Evolutionary conservation across 2,329 filamentous ascomycete species (phyloP).

Genomic region (Fusarium proliferatum): DNA sequence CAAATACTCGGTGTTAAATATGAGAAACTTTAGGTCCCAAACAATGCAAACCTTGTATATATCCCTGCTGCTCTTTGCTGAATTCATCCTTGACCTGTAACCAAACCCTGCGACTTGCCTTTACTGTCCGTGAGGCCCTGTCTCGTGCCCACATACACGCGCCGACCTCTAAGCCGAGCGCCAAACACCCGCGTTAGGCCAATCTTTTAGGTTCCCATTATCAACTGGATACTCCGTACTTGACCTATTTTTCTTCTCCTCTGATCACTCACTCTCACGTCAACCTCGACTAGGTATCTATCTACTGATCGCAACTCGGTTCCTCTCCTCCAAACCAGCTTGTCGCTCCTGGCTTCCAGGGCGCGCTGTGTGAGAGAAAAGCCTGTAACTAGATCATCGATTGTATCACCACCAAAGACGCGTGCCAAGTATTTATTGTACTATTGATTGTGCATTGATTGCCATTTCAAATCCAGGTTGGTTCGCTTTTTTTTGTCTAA

Average conservation of each 20-base stretch:
- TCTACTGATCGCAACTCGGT: conserved; percentile 22
- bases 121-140: conserved; percentile 23
- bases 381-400: conserved; percentile 24
- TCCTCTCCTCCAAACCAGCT: conserved; percentile 39
- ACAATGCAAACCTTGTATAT: conserved; percentile 13
- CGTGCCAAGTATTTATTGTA: conserved; percentile 33
- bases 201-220: conserved; percentile 25
- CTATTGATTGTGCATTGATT: conserved; percentile 27
- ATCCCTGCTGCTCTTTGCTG: conserved; percentile 13
- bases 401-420: conserved; percentile 20
- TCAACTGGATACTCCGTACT: conserved; percentile 7
- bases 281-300: background rate
- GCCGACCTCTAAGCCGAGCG: conserved; percentile 34
- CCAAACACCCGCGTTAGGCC: conserved; percentile 40
- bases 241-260: background rate
- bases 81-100: conserved; percentile 36
- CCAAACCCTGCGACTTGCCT: conserved; percentile 36
- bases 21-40: conserved; percentile 16
- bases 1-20: conserved; percentile 5
- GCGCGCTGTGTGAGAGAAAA: conserved; percentile 45
- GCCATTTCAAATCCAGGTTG: conserved; percentile 38
- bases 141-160: conserved; percentile 39
- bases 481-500: conserved; percentile 36
- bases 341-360: conserved; percentile 46
- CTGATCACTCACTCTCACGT: background rate